Percentiles rank a stretch among this genome's conserved stretches.
Conservation (phyloP, 2,329 filamentous ascomycete genomes). For the Epichloe uncinata region DNA sequence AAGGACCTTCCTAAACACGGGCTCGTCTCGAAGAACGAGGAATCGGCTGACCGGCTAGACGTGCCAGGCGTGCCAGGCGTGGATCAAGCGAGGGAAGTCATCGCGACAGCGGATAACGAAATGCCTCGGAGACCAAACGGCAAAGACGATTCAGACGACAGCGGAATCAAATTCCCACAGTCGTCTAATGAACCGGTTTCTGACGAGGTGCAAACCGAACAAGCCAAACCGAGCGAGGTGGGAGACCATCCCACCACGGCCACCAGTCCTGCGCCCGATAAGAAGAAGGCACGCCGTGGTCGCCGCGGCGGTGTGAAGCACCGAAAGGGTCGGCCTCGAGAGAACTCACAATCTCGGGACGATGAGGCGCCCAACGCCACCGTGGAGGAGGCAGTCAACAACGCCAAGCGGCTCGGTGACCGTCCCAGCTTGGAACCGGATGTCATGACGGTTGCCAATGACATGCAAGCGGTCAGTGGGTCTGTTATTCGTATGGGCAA, state of each 20-base stretch:
- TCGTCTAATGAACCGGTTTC: background rate
- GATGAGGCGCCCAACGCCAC: conserved; percentile 31
- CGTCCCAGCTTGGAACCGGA: conserved; percentile 46
- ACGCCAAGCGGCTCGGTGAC: conserved; percentile 44
- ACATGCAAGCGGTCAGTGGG: conserved; percentile 46
- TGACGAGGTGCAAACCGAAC: background rate
- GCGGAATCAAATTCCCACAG: background rate
- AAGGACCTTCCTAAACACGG: background rate
- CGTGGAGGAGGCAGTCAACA: conserved; percentile 49
- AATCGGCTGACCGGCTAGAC: background rate
- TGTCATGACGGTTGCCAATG: conserved; percentile 40
- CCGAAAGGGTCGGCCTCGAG: conserved; percentile 42
- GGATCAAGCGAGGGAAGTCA: background rate
- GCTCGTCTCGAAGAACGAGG: background rate
- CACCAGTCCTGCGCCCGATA: conserved; percentile 21
- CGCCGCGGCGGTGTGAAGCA: conserved; percentile 59
- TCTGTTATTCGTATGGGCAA: conserved; percentile 48
- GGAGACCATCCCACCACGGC: background rate
- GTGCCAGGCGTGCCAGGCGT: background rate
- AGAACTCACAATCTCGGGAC: conserved; percentile 35
- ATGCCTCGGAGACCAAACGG: background rate
- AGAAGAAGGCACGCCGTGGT: conserved; percentile 57
- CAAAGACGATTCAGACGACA: background rate
- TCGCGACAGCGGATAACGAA: background rate
- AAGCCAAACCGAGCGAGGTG: background rate